Conservation (phyloP, 495 filamentous ascomycete species). For the Neurospora africana region DNA sequence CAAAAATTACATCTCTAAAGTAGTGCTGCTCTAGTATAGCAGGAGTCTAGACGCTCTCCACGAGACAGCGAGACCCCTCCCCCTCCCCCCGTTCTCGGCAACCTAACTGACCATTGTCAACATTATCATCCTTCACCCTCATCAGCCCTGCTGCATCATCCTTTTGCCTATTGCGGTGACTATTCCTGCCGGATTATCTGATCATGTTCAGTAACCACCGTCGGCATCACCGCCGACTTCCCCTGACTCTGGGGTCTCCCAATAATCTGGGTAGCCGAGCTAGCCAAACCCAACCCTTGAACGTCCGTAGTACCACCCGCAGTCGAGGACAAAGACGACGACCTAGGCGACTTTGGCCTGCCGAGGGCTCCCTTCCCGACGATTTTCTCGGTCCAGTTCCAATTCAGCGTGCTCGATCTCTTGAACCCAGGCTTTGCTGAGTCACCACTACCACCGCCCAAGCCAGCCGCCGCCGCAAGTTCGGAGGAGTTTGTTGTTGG, state of each 20-base stretch:
- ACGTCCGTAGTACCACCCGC: not conserved
- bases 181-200: not conserved
- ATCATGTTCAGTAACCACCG: not conserved
- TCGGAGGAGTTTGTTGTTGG: not conserved
- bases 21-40: not conserved
- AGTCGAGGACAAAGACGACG: not conserved
- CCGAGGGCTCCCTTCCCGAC: constrained; percentile 34
- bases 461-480: not conserved
- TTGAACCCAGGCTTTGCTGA: not conserved
- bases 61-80: not conserved
- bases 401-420: constrained; percentile 18
- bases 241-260: not conserved
- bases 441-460: not conserved
- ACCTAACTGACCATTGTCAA: not conserved
- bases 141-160: not conserved
- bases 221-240: not conserved
- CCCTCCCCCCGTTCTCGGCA: not conserved
- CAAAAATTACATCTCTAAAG: not conserved
- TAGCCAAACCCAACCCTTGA: not conserved
- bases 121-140: not conserved
- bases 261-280: not conserved
- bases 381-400: constrained; percentile 51
- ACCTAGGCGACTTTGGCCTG: not conserved
- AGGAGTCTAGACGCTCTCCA: not conserved
- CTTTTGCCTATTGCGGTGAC: not conserved